phyloP scores from a whole-genome alignment of 2,329 filamentous ascomycete species.

The Emmonsiellopsis sp. region DNA sequence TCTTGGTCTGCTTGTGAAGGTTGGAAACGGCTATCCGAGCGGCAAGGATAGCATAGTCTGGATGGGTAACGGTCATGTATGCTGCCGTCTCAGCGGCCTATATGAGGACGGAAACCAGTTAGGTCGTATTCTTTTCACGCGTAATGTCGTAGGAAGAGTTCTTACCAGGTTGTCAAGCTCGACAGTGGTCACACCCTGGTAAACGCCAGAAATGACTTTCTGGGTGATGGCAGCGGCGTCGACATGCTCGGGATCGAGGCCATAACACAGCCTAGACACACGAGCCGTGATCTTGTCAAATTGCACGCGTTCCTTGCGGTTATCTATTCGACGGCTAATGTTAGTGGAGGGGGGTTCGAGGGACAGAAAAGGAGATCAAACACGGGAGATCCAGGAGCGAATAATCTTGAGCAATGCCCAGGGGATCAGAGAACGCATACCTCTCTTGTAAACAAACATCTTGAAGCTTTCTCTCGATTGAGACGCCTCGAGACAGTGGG shows the following conservation, averaged over 20 bases:
- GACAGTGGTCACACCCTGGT: slow-evolving; percentile 92
- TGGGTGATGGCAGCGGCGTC: slow-evolving; percentile 97
- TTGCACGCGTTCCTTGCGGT: slow-evolving; percentile 98
- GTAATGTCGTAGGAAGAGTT: slow-evolving; percentile 11
- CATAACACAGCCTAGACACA: slow-evolving; percentile 95
- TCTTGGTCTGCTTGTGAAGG: slow-evolving; percentile 99
- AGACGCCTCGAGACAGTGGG: not conserved
- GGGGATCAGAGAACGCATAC: slow-evolving; percentile 30
- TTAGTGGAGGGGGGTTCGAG: slow-evolving; percentile 14
- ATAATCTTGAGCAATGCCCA: not conserved
- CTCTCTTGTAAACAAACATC: slow-evolving; percentile 57
- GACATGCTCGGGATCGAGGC: slow-evolving; percentile 88
- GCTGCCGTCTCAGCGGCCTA: slow-evolving; percentile 97
- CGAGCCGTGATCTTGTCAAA: slow-evolving; percentile 99
- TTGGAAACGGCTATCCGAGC: slow-evolving; percentile 98
- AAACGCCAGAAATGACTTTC: slow-evolving; percentile 98
- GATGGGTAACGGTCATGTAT: slow-evolving; percentile 99
- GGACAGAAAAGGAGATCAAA: slow-evolving; percentile 8
- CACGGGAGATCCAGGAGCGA: not conserved
- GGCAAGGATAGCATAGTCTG: slow-evolving; percentile 96
- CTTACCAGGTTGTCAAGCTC: slow-evolving; percentile 94
- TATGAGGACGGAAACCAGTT: slow-evolving; percentile 1
- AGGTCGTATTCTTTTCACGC: slow-evolving; percentile 1
- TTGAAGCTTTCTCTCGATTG: slow-evolving; percentile 15
- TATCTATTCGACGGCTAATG: slow-evolving; percentile 51